Evolutionary conservation across 192 early-diverging fungal species (phyloP), one percentile per base, ranked within the genome.

Genomic region (Entomortierella parvispora): DNA sequence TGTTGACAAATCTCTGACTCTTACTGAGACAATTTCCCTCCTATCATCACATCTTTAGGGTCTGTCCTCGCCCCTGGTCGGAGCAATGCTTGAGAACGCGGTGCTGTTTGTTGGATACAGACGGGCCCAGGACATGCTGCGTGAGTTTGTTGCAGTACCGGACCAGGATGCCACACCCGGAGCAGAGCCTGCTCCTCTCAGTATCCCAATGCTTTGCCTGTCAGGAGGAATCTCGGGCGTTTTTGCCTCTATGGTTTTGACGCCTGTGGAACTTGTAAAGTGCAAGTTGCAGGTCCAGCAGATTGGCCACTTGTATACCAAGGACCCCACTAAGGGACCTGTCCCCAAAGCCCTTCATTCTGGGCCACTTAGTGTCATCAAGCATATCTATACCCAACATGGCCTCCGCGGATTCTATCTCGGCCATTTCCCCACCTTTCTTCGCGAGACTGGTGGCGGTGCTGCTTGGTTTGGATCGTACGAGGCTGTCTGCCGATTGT

Each of bases 381-480:
- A 42, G 29, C 65, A 76, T 6, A 84, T 81, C 2, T 72, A 83
- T 47, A 77, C 69, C 51, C 77, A 71, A 47, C 59, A 87, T 34
- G 86, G 87, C 18, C 37, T 86, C 8, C 46, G 52, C 0, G 94
- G 93, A 3, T 87, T 96, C 40, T 96, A 95, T 58, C 84, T 85
- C 17, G 94, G 94, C 0, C 92, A 92, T 75, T 61, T 92, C 18
- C 91, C 89, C 7, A 99, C 97, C 1, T 83, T 97, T 45, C 80
- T 96, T 23, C 89, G 97, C 26, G 97, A 99, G 79, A 86, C 90
- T 1, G 86, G 91, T 33, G 97, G 97, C n/a, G 93, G 96, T 25
- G 95, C 90, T 12, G 92, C 91, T 26, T 99, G 97, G 97, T 99
- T 99, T 68, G 97, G 97, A 63, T 86, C 90, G 1, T 99, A 99